These are phyloP conservation scores for Suhomyces terraborum DNA, from an alignment of 1,139 yeast species.

Conservation along the genomic window DNA sequence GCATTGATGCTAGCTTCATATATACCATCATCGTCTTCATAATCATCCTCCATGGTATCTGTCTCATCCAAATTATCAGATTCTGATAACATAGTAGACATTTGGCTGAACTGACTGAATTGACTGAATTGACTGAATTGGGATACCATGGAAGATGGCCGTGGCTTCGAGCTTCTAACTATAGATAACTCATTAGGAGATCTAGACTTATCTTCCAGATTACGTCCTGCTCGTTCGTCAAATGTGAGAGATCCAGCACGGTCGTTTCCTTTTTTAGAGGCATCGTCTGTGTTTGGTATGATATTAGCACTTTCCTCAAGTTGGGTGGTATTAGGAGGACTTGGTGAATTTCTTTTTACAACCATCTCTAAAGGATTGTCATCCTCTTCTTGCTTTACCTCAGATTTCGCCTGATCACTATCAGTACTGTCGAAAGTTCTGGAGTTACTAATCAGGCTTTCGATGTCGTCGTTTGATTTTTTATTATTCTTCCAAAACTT, in stretches of 20 bases:
- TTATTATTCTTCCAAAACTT: constrained; percentile 46
- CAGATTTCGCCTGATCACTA: constrained; percentile 3
- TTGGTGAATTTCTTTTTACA: constrained; percentile 9
- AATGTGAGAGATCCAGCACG: constrained; percentile 6
- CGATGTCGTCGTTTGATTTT: constrained; percentile 15
- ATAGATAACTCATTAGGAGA: constrained; percentile 8
- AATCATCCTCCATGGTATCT: constrained; percentile 49
- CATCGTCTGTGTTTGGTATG: constrained; percentile 1
- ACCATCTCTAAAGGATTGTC: constrained; percentile 14
- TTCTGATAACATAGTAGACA: constrained; percentile 52
- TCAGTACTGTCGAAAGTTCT: constrained; percentile 11
- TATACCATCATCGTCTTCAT: constrained; percentile 38
- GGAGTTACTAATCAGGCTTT: constrained; percentile 13
- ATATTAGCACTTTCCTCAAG: constrained; percentile 5
- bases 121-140: constrained; percentile 49
- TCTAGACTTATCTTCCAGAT: constrained; percentile 9
- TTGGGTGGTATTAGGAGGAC: constrained; percentile 4
- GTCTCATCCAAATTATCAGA: constrained; percentile 47
- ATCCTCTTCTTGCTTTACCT: constrained; percentile 7
- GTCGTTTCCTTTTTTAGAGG: constrained; percentile 1
- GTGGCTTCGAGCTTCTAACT: constrained; percentile 29
- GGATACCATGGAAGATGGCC: constrained; percentile 71
- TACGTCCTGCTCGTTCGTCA: constrained; percentile 5
- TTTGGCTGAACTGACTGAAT: constrained; percentile 56
- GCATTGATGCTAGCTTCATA: constrained; percentile 36